Evolutionary conservation across 768 basidiomycete species (phyloP).

Genomic region (Agrocybe pediades): DNA sequence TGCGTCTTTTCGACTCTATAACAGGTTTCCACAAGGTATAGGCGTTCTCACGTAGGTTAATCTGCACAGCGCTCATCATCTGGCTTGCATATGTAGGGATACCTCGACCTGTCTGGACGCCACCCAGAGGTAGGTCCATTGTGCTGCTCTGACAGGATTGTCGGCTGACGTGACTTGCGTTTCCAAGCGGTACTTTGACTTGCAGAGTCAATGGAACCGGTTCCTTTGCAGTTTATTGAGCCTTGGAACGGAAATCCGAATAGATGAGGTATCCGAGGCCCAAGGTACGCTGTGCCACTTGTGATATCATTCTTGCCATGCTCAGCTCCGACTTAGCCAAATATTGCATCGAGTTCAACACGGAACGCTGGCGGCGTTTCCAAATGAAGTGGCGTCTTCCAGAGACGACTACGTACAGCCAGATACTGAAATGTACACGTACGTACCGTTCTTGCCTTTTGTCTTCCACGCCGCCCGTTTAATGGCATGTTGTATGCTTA

Average conservation of each 20-base stretch:
- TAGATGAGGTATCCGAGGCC: background rate
- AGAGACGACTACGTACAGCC: conserved; percentile 14
- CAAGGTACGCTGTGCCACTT: background rate
- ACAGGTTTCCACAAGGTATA: conserved; percentile 24
- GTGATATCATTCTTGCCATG: background rate
- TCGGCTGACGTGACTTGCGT: background rate
- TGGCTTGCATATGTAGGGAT: conserved; percentile 13
- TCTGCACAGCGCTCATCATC: conserved; percentile 1
- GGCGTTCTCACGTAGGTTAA: background rate
- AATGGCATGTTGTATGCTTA: too few species aligned
- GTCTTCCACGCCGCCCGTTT: background rate
- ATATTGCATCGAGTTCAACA: conserved; percentile 11
- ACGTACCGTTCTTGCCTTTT: conserved; percentile 4
- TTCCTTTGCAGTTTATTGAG: conserved; percentile 19
- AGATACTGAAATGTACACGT: conserved; percentile 21
- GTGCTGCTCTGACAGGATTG: background rate
- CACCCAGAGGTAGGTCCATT: conserved; percentile 18
- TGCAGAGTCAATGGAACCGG: conserved; percentile 23
- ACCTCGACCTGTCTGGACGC: conserved; percentile 25
- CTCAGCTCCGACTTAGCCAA: conserved; percentile 1
- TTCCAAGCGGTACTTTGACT: conserved; percentile 21
- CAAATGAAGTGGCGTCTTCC: conserved; percentile 23
- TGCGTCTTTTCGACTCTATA: conserved; percentile 22
- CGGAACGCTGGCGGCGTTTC: conserved; percentile 24
- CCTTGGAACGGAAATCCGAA: conserved; percentile 12